These are phyloP conservation scores for Colletotrichum lindemuthianum DNA, from an alignment of 2,329 filamentous ascomycete species.

Conservation along the genomic window DNA sequence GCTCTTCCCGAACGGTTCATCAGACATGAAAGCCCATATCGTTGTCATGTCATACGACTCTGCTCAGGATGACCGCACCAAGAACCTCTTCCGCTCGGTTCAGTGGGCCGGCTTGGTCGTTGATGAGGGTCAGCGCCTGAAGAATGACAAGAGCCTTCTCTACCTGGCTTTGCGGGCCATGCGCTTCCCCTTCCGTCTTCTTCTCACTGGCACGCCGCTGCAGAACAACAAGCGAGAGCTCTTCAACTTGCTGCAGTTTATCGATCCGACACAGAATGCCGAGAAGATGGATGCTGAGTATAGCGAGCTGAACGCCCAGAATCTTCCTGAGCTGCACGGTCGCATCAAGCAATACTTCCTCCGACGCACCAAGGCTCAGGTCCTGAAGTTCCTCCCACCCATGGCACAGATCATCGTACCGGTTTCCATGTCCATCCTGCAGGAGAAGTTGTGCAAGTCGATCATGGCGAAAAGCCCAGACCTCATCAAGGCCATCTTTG, in stretches of 20 bases:
- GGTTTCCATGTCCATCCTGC: conserved; percentile 92
- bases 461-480: conserved; percentile 92
- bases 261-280: conserved; percentile 78
- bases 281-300: conserved; percentile 79
- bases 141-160: conserved; percentile 88
- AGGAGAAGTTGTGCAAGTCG: conserved; percentile 93
- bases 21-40: conserved; percentile 84
- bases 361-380: conserved; percentile 86
- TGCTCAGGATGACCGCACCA: conserved; percentile 77
- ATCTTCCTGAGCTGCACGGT: conserved; percentile 81
- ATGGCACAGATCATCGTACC: conserved; percentile 96
- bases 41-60: conserved; percentile 97
- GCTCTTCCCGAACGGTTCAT: conserved; percentile 75
- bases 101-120: conserved; percentile 91
- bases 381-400: conserved; percentile 89
- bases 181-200: conserved; percentile 82
- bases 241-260: conserved; percentile 96
- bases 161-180: conserved; percentile 80
- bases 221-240: conserved; percentile 96
- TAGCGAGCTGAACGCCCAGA: conserved; percentile 81
- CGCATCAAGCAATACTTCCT: conserved; percentile 80
- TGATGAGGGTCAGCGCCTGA: conserved; percentile 94
- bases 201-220: conserved; percentile 90
- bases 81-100: conserved; percentile 72
- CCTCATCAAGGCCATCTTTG: conserved; percentile 88